Percentiles rank a stretch among this genome's conserved stretches.
These are phyloP conservation scores for Tagetes erecta DNA, from an alignment of 129 eudicot species.

Conservation along the genomic window DNA sequence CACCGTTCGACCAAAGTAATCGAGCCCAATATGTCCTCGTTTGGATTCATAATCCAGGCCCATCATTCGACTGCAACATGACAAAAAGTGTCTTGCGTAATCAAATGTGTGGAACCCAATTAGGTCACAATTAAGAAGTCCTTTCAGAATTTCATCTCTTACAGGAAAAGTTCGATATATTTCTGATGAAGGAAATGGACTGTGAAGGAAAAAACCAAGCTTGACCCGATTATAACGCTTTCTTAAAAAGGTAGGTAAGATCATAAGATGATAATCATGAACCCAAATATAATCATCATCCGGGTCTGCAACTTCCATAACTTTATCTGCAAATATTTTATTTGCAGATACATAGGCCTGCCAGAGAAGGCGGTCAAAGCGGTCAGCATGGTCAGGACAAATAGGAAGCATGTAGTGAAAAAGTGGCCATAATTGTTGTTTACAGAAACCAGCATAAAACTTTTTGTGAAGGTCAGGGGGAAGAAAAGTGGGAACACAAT, in stretches of 20 bases:
- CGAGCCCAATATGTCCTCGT: constrained; percentile 79
- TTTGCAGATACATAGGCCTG: constrained; percentile 82
- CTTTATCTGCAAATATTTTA: constrained; percentile 74
- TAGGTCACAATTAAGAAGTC: constrained; percentile 75
- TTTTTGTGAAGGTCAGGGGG: constrained; percentile 63
- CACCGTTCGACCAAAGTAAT: constrained; percentile 87
- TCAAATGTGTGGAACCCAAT: constrained; percentile 91
- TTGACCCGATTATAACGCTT: constrained; percentile 64
- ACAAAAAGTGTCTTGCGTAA: constrained; percentile 84
- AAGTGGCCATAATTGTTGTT: constrained; percentile 86
- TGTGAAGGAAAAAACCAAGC: constrained; percentile 82
- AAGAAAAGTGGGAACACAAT: constrained; percentile 85
- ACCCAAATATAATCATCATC: constrained; percentile 84
- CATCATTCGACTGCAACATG: constrained; percentile 85
- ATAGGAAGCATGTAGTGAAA: constrained; percentile 96
- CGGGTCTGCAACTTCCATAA: constrained; percentile 79
- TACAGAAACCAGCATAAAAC: constrained; percentile 82
- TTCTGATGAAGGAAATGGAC: constrained; percentile 86
- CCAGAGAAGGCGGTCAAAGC: constrained; percentile 79
- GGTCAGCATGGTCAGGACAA: constrained; percentile 70
- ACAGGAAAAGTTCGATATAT: constrained; percentile 84
- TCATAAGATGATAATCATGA: constrained; percentile 93
- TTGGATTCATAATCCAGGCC: constrained; percentile 85
- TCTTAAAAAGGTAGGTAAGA: constrained; percentile 73
- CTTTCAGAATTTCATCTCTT: constrained; percentile 71